phyloP scores from a whole-genome alignment of 768 basidiomycete species.

The Sistotremastrum niveocremeum region DNA sequence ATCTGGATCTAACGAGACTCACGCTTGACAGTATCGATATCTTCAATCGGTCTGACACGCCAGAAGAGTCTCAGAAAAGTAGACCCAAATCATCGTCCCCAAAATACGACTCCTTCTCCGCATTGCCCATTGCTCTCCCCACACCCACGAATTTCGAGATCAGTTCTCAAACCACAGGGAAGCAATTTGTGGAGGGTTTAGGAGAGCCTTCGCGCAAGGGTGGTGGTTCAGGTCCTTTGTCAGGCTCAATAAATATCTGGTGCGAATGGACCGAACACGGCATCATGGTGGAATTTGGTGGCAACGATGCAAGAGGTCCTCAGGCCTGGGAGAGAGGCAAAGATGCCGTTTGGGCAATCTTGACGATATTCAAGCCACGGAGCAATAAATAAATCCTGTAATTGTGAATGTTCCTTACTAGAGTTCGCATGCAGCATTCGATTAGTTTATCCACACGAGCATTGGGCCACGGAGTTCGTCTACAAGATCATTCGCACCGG shows the following conservation, averaged over 20 bases:
- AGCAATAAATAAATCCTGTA: not conserved
- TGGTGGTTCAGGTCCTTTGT: constrained; percentile 73
- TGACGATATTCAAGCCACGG: constrained; percentile 40
- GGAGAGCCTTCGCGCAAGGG: constrained; percentile 90
- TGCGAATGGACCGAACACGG: constrained; percentile 81
- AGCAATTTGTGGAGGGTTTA: constrained; percentile 57
- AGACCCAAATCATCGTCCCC: constrained; percentile 13
- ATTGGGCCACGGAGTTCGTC: no score
- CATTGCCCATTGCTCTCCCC: constrained; percentile 36
- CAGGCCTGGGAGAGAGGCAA: constrained; percentile 83
- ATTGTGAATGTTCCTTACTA: not conserved
- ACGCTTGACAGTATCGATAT: constrained; percentile 65
- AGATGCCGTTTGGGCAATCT: constrained; percentile 64
- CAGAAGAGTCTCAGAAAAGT: constrained; percentile 10
- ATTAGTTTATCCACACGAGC: no score
- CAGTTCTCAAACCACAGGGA: constrained; percentile 44
- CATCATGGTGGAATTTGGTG: constrained; percentile 78
- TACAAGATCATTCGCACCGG: no score
- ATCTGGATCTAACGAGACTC: constrained; percentile 38
- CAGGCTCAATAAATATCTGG: constrained; percentile 84
- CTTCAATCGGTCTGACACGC: constrained; percentile 47
- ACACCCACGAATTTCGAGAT: constrained; percentile 25
- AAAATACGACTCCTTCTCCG: constrained; percentile 44
- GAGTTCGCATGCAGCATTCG: not conserved
- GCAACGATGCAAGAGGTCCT: constrained; percentile 60